These are phyloP conservation scores for Pseudogymnoascus sp. DNA, from an alignment of 2,329 filamentous ascomycete genomes.

Conservation along the genomic window DNA sequence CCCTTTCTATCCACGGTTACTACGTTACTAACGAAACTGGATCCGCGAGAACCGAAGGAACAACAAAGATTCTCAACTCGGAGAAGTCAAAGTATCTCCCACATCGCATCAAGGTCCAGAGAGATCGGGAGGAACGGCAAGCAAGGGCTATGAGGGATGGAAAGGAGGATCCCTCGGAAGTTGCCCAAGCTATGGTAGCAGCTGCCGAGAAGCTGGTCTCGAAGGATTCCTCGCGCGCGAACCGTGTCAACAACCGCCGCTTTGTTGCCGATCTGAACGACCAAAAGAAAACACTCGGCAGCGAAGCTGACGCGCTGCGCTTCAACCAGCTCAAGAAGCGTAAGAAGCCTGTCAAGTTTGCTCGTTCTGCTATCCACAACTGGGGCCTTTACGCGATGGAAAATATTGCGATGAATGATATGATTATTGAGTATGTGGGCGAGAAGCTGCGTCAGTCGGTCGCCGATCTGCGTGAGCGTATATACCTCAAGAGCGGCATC, in stretches of 20 bases:
- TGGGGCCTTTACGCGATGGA: slow-evolving; percentile 98
- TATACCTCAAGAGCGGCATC: slow-evolving; percentile 92
- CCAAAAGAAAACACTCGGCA: slow-evolving; percentile 76
- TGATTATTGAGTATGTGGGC: slow-evolving; percentile 99
- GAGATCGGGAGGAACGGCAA: slow-evolving; percentile 83
- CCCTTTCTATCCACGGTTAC: slow-evolving; percentile 49
- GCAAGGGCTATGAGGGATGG: slow-evolving; percentile 59
- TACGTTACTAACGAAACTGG: slow-evolving; percentile 84
- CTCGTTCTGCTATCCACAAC: slow-evolving; percentile 94
- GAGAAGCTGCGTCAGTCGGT: slow-evolving; percentile 96
- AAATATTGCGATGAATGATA: slow-evolving; percentile 92
- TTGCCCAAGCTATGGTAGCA: slow-evolving; percentile 62
- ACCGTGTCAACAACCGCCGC: slow-evolving; percentile 89
- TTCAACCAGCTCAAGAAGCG: slow-evolving; percentile 99
- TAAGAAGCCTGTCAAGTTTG: slow-evolving; percentile 98
- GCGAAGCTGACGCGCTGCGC: slow-evolving; percentile 82
- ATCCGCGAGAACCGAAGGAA: slow-evolving; percentile 81
- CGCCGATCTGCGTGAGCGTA: slow-evolving; percentile 86
- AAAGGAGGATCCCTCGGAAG: slow-evolving; percentile 41
- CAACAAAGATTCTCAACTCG: slow-evolving; percentile 90
- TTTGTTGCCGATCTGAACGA: slow-evolving; percentile 92
- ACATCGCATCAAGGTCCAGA: slow-evolving; percentile 93
- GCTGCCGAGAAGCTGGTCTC: slow-evolving; percentile 71
- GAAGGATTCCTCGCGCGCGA: slow-evolving; percentile 85
- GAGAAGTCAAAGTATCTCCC: slow-evolving; percentile 98